These are phyloP conservation scores for Tetrahymena thermophila DNA, from an alignment of 73 alveolate species.

Conservation along the genomic window DNA sequence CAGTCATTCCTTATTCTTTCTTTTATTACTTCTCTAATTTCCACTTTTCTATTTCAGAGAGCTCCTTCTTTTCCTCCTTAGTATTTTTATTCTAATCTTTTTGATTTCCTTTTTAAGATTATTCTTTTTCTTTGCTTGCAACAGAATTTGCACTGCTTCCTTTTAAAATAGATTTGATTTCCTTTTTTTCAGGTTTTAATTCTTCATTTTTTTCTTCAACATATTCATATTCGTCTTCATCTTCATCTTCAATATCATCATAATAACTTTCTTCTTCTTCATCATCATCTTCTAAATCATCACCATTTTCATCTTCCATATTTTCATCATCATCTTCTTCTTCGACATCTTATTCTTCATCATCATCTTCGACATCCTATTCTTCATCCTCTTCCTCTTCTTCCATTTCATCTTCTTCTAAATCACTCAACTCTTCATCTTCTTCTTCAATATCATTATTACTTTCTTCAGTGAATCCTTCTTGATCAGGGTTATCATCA, in stretches of 20 bases:
- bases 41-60: background rate
- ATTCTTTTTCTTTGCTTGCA: background rate
- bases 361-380: background rate
- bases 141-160: background rate
- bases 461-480: background rate
- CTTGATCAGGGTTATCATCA: background rate
- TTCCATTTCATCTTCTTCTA: background rate
- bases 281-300: background rate
- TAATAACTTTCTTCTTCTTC: background rate
- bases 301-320: background rate
- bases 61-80: background rate
- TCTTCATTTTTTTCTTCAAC: background rate
- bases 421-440: background rate
- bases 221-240: background rate
- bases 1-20: background rate
- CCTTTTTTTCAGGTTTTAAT: background rate
- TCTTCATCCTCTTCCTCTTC: background rate
- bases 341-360: background rate
- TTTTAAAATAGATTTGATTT: background rate
- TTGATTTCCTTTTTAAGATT: background rate
- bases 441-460: background rate
- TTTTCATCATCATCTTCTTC: background rate
- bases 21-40: background rate
- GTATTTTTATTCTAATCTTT: background rate
- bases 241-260: background rate